A percentile compares a stretch with the other conserved stretches of the same genome.
Evolutionary conservation across 306 rosid species (phyloP).

Genomic region (Oxytropis ochrocephala): DNA sequence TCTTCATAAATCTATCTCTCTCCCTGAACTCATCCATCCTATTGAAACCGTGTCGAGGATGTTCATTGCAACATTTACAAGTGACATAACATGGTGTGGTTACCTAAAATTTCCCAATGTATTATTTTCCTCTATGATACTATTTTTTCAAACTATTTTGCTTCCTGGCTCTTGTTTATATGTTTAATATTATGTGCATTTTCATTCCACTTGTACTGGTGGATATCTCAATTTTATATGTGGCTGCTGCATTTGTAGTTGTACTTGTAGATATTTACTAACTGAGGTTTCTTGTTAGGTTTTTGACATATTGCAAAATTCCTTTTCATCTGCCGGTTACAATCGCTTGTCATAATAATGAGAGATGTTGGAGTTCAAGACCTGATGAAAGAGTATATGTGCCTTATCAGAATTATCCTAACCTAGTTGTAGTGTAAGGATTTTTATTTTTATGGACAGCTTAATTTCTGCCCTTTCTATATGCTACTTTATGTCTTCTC

Average conservation of each 20-base stretch:
- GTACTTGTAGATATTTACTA: not conserved
- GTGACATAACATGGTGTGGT: slow-evolving; percentile 66
- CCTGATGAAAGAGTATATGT: slow-evolving; percentile 46
- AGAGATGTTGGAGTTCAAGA: slow-evolving; percentile 69
- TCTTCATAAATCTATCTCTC: slow-evolving; percentile 34
- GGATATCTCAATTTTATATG: not conserved
- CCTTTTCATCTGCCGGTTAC: slow-evolving; percentile 64
- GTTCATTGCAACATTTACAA: slow-evolving; percentile 74
- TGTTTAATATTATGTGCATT: not conserved
- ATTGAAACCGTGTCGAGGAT: slow-evolving; percentile 52
- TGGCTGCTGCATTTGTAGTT: not conserved
- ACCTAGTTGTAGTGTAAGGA: slow-evolving; percentile 57
- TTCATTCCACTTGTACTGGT: not conserved
- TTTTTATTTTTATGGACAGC: slow-evolving; percentile 6
- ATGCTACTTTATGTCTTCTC: slow-evolving; percentile 8
- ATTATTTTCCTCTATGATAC: slow-evolving; percentile 14
- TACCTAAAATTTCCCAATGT: slow-evolving; percentile 12
- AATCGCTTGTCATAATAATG: slow-evolving; percentile 61
- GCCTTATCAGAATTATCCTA: slow-evolving; percentile 63
- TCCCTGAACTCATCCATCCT: slow-evolving; percentile 66
- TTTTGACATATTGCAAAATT: slow-evolving; percentile 59
- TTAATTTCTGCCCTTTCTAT: slow-evolving; percentile 3
- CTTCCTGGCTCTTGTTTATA: not conserved
- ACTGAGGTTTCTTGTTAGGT: slow-evolving; percentile 41
- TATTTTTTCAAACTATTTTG: not conserved